phyloP scores from a whole-genome alignment of 164 flowering plant species.

The Echeveria elegans region DNA sequence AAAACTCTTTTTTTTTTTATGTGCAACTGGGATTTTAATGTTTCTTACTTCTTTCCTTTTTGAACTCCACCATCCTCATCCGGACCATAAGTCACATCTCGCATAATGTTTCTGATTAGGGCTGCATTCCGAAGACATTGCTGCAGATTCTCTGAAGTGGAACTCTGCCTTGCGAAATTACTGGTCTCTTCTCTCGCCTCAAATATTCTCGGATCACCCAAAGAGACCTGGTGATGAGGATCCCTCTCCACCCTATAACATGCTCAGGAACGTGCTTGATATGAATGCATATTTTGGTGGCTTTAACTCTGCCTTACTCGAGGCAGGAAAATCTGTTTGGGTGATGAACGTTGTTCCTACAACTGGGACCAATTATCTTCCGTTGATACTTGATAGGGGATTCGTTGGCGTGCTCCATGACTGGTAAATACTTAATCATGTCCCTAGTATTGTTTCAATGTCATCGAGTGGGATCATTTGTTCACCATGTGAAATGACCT shows the following conservation, averaged over 20 bases:
- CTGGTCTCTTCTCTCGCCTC: conserved; percentile 95
- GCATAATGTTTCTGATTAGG: conserved; percentile 23
- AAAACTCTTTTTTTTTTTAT: background rate
- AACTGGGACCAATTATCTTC: conserved; percentile 60
- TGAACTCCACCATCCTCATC: background rate
- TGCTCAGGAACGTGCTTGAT: conserved; percentile 70
- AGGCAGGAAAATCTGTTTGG: conserved; percentile 77
- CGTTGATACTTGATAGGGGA: conserved; percentile 80
- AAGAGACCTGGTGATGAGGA: conserved; percentile 98
- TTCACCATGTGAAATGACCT: background rate
- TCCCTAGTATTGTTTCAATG: background rate
- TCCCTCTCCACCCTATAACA: conserved; percentile 91
- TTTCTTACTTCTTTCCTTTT: background rate
- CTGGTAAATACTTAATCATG: conserved; percentile 44
- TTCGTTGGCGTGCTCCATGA: conserved; percentile 81
- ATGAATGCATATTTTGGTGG: conserved; percentile 49
- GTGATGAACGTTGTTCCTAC: conserved; percentile 97
- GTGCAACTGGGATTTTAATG: background rate
- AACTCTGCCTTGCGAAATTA: conserved; percentile 49
- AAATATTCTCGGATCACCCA: conserved; percentile 95
- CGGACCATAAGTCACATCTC: background rate
- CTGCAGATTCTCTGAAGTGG: conserved; percentile 56
- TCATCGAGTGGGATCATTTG: background rate
- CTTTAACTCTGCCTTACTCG: conserved; percentile 73
- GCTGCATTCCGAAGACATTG: conserved; percentile 49